Evolutionary conservation across 805 yeast species (phyloP).

Genomic region (Isabelozyma pseudorhagii): DNA sequence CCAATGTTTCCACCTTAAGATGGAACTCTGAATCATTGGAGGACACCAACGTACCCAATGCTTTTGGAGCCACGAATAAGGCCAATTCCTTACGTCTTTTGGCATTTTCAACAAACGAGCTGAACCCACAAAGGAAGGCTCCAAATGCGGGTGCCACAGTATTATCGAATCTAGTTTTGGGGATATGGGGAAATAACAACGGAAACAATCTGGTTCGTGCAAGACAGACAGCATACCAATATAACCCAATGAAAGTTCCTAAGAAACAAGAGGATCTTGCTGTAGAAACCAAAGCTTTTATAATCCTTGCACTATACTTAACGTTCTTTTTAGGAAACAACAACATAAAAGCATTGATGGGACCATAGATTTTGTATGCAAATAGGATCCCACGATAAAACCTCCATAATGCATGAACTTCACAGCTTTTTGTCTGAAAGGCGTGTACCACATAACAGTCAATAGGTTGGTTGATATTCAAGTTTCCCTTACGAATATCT

Average conservation of each 20-base stretch:
- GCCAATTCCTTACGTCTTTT: constrained; percentile 47
- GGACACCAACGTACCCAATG: constrained; percentile 31
- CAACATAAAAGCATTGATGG: constrained; percentile 34
- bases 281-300: constrained; percentile 23
- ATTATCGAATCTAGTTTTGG: constrained; percentile 33
- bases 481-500: constrained; percentile 28
- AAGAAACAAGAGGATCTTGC: constrained; percentile 42
- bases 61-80: constrained; percentile 43
- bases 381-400: constrained; percentile 39
- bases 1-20: constrained; percentile 24
- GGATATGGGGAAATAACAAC: constrained; percentile 31
- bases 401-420: constrained; percentile 45
- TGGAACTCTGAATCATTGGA: constrained; percentile 20
- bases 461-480: constrained; percentile 24
- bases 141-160: constrained; percentile 41
- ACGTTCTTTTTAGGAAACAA: constrained; percentile 16
- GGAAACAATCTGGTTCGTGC: constrained; percentile 40
- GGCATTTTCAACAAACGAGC: constrained; percentile 36
- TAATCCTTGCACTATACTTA: constrained; percentile 10
- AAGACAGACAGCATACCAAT: constrained; percentile 49
- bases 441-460: constrained; percentile 42
- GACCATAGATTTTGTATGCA: constrained; percentile 40
- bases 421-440: constrained; percentile 37
- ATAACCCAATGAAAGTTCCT: constrained; percentile 38
- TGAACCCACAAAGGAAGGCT: constrained; percentile 38